A percentile compares a stretch with the other conserved stretches of the same genome.
Conservation (phyloP, 805 yeast species). For the Pichia pseudocactophila region DNA sequence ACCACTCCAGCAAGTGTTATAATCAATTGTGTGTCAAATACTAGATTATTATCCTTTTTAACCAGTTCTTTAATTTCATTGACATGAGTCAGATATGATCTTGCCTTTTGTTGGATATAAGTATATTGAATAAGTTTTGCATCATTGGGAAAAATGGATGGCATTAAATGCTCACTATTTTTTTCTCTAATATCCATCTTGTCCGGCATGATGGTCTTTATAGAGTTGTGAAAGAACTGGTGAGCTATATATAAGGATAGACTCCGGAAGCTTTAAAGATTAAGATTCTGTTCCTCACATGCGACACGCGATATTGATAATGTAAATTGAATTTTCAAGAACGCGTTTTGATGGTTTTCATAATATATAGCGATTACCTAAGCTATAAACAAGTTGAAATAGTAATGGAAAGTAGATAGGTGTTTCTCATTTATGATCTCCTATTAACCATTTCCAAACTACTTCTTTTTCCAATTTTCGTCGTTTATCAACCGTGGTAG, state of each 20-base stretch:
- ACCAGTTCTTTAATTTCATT: constrained; percentile 20
- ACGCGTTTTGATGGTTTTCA: background rate
- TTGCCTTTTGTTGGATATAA: constrained; percentile 42
- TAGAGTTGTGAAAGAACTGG: no score
- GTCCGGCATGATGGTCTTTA: background rate
- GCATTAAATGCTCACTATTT: background rate
- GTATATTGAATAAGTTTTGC: constrained; percentile 51
- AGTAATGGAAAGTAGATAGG: no score
- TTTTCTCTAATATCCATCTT: background rate
- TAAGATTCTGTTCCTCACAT: no score
- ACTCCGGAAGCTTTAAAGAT: no score
- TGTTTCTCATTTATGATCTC: constrained; percentile 27
- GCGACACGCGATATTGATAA: no score
- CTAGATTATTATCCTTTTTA: constrained; percentile 14
- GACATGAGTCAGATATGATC: constrained; percentile 19
- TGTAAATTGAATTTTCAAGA: no score
- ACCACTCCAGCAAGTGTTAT: constrained; percentile 32
- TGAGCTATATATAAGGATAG: no score
- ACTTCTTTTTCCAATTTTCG: constrained; percentile 31
- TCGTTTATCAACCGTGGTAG: background rate
- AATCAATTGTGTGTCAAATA: constrained; percentile 29
- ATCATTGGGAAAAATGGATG: constrained; percentile 38
- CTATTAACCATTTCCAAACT: constrained; percentile 48
- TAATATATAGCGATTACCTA: background rate
- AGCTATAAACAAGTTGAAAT: background rate